Conservation (phyloP, 305 asterid genomes). For the Fraxinus latifolia region DNA sequence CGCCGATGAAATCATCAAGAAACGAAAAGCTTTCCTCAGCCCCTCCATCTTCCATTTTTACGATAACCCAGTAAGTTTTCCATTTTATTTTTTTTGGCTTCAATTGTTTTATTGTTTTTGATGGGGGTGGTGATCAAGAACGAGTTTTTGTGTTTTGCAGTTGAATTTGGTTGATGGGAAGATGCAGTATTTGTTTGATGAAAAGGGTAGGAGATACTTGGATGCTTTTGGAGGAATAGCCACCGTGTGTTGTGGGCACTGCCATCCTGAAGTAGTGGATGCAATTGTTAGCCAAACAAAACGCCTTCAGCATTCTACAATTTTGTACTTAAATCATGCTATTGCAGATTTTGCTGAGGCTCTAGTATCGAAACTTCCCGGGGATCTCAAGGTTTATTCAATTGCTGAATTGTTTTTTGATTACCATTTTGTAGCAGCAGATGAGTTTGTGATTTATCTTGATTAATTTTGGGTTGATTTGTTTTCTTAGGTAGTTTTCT, state of each 20-base stretch:
- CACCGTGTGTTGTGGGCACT: conserved; percentile 77
- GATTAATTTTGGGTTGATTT: not conserved
- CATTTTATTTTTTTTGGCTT: not conserved
- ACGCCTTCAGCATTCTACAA: conserved; percentile 72
- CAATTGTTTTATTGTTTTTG: not conserved
- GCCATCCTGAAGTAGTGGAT: conserved; percentile 82
- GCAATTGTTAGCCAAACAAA: conserved; percentile 69
- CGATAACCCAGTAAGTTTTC: conserved; percentile 51
- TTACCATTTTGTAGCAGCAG: not conserved
- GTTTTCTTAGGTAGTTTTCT: conserved; percentile 59
- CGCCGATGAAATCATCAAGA: conserved; percentile 51
- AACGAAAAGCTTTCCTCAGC: conserved; percentile 64
- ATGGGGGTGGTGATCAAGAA: conserved; percentile 14
- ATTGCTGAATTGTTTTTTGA: not conserved
- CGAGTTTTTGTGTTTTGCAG: conserved; percentile 25
- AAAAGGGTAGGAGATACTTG: conserved; percentile 55
- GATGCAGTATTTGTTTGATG: conserved; percentile 69
- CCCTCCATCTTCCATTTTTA: conserved; percentile 75
- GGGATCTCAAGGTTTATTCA: conserved; percentile 62
- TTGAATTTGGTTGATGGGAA: conserved; percentile 66
- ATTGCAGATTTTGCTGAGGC: conserved; percentile 80
- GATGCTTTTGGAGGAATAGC: conserved; percentile 79
- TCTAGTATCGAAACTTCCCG: conserved; percentile 64
- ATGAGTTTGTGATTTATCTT: not conserved
- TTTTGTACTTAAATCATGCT: conserved; percentile 63